phyloP scores from a whole-genome alignment of 148 eudicot species.

The Cornus kousa region DNA sequence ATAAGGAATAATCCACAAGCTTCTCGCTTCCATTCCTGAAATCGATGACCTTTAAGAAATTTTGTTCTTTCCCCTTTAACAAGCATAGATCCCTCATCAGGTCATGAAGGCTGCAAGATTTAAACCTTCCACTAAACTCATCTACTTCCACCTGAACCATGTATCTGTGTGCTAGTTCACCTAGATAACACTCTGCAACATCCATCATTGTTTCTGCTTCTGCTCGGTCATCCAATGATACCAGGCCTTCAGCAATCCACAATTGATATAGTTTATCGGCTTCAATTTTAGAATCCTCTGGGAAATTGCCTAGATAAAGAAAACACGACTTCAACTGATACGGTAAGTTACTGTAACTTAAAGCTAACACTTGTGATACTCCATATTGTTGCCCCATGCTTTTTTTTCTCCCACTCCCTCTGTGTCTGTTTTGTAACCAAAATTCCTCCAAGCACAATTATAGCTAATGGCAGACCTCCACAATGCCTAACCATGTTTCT shows the following conservation, averaged over 20 bases:
- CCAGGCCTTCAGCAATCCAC: conserved; percentile 44
- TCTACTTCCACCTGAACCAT: not conserved
- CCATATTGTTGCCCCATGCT: not conserved
- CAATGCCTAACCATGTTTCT: conserved; percentile 31
- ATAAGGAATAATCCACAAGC: too few relatives aligned
- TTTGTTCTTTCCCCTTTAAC: not conserved
- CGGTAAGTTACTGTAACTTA: conserved; percentile 34
- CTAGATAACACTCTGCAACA: not conserved
- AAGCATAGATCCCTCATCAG: conserved; percentile 2
- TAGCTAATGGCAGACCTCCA: conserved; percentile 38
- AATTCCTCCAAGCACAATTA: conserved; percentile 34
- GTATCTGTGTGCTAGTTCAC: conserved; percentile 1
- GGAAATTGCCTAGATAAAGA: conserved; percentile 24
- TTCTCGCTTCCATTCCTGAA: not conserved
- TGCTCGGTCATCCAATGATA: conserved; percentile 3
- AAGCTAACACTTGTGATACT: conserved; percentile 20
- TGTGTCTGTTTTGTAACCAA: not conserved
- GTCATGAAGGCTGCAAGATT: not conserved
- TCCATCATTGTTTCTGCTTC: conserved; percentile 13
- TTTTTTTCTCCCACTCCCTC: not conserved
- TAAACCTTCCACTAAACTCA: not conserved
- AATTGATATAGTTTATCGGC: conserved; percentile 20
- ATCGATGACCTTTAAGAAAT: not conserved
- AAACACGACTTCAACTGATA: conserved; percentile 27
- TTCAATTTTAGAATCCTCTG: conserved; percentile 24